Percentiles rank a stretch among this genome's conserved stretches.
phyloP scores from a whole-genome alignment of 2,329 filamentous ascomycete genomes.

The Arthrobotrys iridis region DNA sequence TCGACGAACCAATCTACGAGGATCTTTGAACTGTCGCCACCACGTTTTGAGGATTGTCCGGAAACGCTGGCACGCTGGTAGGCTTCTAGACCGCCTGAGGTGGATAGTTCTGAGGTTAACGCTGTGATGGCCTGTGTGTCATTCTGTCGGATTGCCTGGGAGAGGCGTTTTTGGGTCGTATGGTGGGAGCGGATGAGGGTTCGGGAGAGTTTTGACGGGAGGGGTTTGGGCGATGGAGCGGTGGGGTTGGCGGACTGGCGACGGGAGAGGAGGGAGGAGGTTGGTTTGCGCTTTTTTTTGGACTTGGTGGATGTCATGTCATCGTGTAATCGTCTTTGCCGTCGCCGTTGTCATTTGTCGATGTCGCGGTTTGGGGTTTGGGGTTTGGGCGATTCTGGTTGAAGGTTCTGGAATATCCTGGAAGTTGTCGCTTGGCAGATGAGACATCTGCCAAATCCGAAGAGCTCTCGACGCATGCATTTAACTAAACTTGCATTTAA shows the following conservation, averaged over 20 bases:
- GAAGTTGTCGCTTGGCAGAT: slow-evolving; percentile 13
- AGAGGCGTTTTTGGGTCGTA: slow-evolving; percentile 71
- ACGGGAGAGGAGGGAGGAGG: slow-evolving; percentile 44
- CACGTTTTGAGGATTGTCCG: slow-evolving; percentile 72
- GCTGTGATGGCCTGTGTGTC: slow-evolving; percentile 65
- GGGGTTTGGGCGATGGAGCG: slow-evolving; percentile 64
- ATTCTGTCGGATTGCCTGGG: slow-evolving; percentile 68
- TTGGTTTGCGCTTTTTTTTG: slow-evolving; percentile 46
- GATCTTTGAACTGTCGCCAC: slow-evolving; percentile 73
- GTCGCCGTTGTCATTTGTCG: slow-evolving; percentile 1
- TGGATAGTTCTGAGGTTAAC: slow-evolving; percentile 68
- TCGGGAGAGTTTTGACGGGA: slow-evolving; percentile 73
- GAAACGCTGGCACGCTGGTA: slow-evolving; percentile 77
- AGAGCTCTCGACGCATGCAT: background rate
- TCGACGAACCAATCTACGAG: slow-evolving; percentile 71
- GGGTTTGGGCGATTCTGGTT: no score
- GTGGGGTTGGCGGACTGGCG: background rate
- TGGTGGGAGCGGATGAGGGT: slow-evolving; percentile 74
- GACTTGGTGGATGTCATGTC: slow-evolving; percentile 56
- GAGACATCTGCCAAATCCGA: background rate
- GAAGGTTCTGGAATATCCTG: slow-evolving; percentile 43
- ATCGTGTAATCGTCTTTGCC: background rate
- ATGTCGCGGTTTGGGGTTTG: slow-evolving; percentile 5
- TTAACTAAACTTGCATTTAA: background rate
- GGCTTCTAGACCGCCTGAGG: slow-evolving; percentile 70